Evolutionary conservation across 2,329 filamentous ascomycete species (phyloP).

Genomic region (Aspergillus intermedius): DNA sequence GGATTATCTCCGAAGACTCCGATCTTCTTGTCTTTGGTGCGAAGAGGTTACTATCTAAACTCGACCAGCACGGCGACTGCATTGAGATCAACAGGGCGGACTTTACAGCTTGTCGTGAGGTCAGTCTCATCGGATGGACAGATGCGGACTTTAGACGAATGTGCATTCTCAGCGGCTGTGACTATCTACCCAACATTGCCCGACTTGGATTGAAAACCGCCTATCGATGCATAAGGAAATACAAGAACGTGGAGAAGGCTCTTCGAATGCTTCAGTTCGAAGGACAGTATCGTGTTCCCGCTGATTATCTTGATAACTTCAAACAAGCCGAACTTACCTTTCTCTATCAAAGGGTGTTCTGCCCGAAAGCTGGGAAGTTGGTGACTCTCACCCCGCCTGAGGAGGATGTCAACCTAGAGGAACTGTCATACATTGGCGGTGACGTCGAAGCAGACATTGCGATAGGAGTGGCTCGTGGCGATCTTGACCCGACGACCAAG

Average conservation of each 20-base stretch:
- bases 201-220: slow-evolving; percentile 90
- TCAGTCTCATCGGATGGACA: slow-evolving; percentile 86
- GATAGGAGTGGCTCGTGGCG: slow-evolving; percentile 67
- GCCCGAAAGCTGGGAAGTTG: slow-evolving; percentile 62
- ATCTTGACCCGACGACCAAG: slow-evolving; percentile 88
- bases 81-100: slow-evolving; percentile 84
- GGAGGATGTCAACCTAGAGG: slow-evolving; percentile 56
- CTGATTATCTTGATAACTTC: slow-evolving; percentile 75
- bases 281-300: slow-evolving; percentile 72
- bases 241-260: slow-evolving; percentile 78
- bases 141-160: slow-evolving; percentile 87
- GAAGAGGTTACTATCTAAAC: slow-evolving; percentile 81
- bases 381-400: slow-evolving; percentile 68
- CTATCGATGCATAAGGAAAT: slow-evolving; percentile 79
- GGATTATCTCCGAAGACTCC: slow-evolving; percentile 92
- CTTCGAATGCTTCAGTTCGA: slow-evolving; percentile 82
- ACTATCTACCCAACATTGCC: slow-evolving; percentile 81
- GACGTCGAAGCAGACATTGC: slow-evolving; percentile 65
- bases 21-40: slow-evolving; percentile 94
- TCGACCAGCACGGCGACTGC: slow-evolving; percentile 89
- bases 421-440: slow-evolving; percentile 75
- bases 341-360: slow-evolving; percentile 90
- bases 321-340: slow-evolving; percentile 87
- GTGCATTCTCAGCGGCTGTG: slow-evolving; percentile 94
- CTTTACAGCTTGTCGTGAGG: slow-evolving; percentile 80